Base-by-base conservation (phyloP, 2,329 filamentous ascomycete genomes). In the Colletotrichum limetticola region DNA sequence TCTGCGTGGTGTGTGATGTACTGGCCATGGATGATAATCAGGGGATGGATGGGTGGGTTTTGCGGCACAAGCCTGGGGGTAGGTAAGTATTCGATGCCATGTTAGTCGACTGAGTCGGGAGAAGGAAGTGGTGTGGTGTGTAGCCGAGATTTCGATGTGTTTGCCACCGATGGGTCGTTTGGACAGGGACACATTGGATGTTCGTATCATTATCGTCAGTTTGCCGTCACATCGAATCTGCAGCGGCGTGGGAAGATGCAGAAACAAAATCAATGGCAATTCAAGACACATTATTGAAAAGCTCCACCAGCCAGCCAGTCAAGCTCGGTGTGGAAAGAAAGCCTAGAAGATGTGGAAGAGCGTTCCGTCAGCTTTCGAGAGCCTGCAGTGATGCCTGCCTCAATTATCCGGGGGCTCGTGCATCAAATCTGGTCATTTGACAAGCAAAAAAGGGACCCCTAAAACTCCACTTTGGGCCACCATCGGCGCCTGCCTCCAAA, bases 381-480 rank as follows among this genome's bases (percentile, higher is more conserved):
- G 35, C 35, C 35, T 16, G 14, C 14, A 32, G 30, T 32, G 30
- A 32, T 32, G 30, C 30, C 35, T 19, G 37, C 37, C 37, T 42
- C 37, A 42, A 42, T 42, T 19, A 12, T 19, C 37, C 6, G 37
- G 16, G 37, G 37, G 37, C 37, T 42, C 24, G 24, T 61, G 68
- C 57, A 68, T 57, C 64, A 52, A 68, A 56, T 68, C 22, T 71
- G 69, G 69, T 71, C 69, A 71, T 46, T 71, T 68, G 69, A 71
- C 64, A 61, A 42, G 56, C 24, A 71, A 53, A 68, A 68, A 49
- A 49, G 42, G 19, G 65, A 71, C 69, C 69, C 65, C 37, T 68
- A 35, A 68, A 68, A 58, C 69, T 58, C 69, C 69, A 71, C 69
- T 46, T 26, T 58, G 32, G 14, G 26, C 65, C 64, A 49, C 68